Evolutionary conservation across 352 stramenopile species (phyloP).

Genomic region (Pythium aquatile): DNA sequence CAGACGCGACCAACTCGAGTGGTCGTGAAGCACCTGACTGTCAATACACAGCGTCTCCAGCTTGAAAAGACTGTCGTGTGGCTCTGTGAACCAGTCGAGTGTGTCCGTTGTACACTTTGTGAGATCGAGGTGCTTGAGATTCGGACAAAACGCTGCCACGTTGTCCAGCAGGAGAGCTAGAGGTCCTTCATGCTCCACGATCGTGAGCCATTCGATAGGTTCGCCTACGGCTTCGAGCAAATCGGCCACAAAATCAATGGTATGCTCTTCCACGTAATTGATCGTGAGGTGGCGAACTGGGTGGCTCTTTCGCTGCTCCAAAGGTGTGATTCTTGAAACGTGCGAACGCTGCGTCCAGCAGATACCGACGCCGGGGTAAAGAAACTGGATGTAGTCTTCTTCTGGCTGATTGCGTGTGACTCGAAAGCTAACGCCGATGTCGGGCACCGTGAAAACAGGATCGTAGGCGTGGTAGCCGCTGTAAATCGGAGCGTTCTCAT

Average conservation of each 20-base stretch:
- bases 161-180: not conserved
- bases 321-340: not conserved
- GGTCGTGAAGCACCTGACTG: not conserved
- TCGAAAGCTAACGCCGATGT: not conserved
- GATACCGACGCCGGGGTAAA: not conserved
- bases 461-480: not conserved
- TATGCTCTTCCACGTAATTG: not conserved
- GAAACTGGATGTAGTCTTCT: constrained; percentile 10
- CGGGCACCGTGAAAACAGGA: not conserved
- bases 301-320: not conserved
- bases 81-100: constrained; percentile 3
- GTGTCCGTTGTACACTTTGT: not conserved
- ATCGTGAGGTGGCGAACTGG: not conserved
- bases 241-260: not conserved
- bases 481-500: not conserved
- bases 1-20: not conserved
- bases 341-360: not conserved
- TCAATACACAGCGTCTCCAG: constrained; percentile 10
- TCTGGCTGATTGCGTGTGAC: not conserved
- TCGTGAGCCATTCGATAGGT: constrained; percentile 9
- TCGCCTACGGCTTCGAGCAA: constrained; percentile 11
- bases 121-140: constrained; percentile 14
- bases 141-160: constrained; percentile 8
- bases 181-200: not conserved
- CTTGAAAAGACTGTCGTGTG: not conserved